phyloP scores from a whole-genome alignment of 2,329 filamentous ascomycete species.

The Aspergillus ochraceus region DNA sequence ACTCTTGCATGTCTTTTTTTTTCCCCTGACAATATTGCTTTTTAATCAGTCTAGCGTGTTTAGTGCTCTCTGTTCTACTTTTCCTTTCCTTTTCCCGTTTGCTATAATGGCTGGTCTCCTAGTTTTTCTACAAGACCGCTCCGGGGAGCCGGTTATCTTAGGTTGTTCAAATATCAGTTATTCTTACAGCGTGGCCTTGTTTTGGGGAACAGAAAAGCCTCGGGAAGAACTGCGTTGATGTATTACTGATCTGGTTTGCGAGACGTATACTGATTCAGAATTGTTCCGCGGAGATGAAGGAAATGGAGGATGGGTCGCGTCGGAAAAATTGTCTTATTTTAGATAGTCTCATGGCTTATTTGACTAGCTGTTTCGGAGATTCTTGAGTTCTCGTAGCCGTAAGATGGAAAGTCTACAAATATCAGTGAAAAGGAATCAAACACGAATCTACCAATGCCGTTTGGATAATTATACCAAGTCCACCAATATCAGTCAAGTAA shows the following conservation, averaged over 20 bases:
- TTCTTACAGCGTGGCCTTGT: conserved; percentile 5
- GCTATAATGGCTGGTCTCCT: conserved; percentile 14
- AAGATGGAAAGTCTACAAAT: too few species aligned
- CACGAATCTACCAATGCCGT: too few species aligned
- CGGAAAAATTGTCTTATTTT: conserved; percentile 23
- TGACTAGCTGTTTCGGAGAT: conserved; percentile 11
- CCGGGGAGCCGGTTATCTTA: conserved; percentile 7
- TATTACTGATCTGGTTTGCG: conserved; percentile 10
- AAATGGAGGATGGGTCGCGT: conserved; percentile 8
- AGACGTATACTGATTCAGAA: conserved; percentile 2
- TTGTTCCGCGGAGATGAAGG: not conserved
- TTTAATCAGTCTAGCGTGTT: conserved; percentile 27
- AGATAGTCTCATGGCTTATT: conserved; percentile 26
- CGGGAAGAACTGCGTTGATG: conserved; percentile 6
- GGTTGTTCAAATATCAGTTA: conserved; percentile 10
- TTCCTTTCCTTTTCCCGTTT: conserved; percentile 2
- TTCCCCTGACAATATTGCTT: conserved; percentile 16
- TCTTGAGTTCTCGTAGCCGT: not conserved
- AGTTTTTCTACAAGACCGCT: conserved; percentile 6
- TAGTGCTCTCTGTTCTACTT: conserved; percentile 13
- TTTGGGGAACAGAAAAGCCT: conserved; percentile 1
- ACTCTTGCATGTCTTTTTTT: conserved; percentile 1
- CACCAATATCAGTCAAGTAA: not conserved
- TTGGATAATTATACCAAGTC: not conserved
- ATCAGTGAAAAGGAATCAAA: too few species aligned